A percentile compares a stretch with the other conserved stretches of the same genome.
Conservation (phyloP, 306 rosid species). For the Alnus glutinosa region DNA sequence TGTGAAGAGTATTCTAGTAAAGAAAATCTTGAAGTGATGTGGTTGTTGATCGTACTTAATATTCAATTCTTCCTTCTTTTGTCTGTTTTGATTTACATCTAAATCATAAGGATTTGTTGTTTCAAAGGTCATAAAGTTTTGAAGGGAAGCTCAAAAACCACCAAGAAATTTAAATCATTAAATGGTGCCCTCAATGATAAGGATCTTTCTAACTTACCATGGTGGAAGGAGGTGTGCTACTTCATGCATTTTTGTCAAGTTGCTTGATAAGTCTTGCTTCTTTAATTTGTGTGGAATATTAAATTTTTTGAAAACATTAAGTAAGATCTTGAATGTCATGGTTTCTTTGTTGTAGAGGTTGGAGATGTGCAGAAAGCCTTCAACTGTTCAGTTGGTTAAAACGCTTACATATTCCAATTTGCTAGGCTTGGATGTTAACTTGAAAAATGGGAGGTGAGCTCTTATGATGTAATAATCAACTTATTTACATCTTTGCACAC, state of each 20-base stretch:
- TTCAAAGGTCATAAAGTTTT: conserved; percentile 48
- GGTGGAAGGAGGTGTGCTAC: conserved; percentile 86
- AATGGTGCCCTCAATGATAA: conserved; percentile 59
- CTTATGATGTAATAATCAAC: conserved; percentile 8
- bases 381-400: conserved; percentile 66
- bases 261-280: conserved; percentile 2
- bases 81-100: conserved; percentile 16
- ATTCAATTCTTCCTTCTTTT: not conserved
- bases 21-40: not conserved
- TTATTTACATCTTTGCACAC: not conserved
- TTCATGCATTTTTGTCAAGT: conserved; percentile 4
- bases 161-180: conserved; percentile 50
- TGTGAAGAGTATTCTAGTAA: not conserved
- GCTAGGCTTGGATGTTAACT: conserved; percentile 73
- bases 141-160: conserved; percentile 48
- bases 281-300: not conserved
- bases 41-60: not conserved
- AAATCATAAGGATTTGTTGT: conserved; percentile 31
- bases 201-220: conserved; percentile 65
- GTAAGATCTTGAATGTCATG: conserved; percentile 16
- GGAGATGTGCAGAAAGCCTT: conserved; percentile 67
- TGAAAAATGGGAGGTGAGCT: conserved; percentile 81
- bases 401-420: conserved; percentile 82
- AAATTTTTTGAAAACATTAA: conserved; percentile 22
- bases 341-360: conserved; percentile 54